These are phyloP conservation scores for Daldinia childiae DNA, from an alignment of 495 filamentous ascomycete species.

Conservation along the genomic window DNA sequence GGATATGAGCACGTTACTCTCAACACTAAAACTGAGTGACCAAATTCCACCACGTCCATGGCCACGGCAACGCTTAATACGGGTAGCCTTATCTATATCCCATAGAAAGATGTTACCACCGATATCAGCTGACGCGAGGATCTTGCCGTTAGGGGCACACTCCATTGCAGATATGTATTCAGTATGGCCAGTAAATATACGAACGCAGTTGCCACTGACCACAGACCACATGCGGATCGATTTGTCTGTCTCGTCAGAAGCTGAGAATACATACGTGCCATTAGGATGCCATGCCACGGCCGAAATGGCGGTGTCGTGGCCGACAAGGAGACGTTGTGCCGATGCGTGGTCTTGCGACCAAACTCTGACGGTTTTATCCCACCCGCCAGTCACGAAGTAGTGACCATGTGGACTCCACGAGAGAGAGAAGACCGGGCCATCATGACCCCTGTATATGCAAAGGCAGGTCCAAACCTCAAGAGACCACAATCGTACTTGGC, in stretches of 20 bases:
- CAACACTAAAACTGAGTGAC: slow-evolving; percentile 88
- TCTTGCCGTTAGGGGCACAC: slow-evolving; percentile 85
- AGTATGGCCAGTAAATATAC: slow-evolving; percentile 91
- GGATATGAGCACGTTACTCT: slow-evolving; percentile 86
- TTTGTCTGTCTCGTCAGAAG: slow-evolving; percentile 78
- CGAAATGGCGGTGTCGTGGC: slow-evolving; percentile 90
- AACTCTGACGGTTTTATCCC: slow-evolving; percentile 88
- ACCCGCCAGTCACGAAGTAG: slow-evolving; percentile 88
- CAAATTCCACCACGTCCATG: slow-evolving; percentile 95
- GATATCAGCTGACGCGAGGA: slow-evolving; percentile 86
- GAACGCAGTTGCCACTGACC: slow-evolving; percentile 81
- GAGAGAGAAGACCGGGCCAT: slow-evolving; percentile 86
- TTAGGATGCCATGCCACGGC: slow-evolving; percentile 91
- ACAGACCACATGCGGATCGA: slow-evolving; percentile 98
- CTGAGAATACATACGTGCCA: slow-evolving; percentile 89
- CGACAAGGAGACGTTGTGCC: slow-evolving; percentile 85
- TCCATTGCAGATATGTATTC: slow-evolving; percentile 83
- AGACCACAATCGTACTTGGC: slow-evolving; percentile 89
- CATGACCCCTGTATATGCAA: slow-evolving; percentile 91
- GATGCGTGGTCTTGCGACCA: slow-evolving; percentile 93
- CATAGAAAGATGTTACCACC: slow-evolving; percentile 89
- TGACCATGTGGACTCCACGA: slow-evolving; percentile 93
- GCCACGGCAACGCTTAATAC: slow-evolving; percentile 90
- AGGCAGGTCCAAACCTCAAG: slow-evolving; percentile 88
- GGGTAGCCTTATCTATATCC: slow-evolving; percentile 84